These are phyloP conservation scores for Asterophora lycoperdoides DNA, from an alignment of 768 basidiomycete species.

Conservation along the genomic window DNA sequence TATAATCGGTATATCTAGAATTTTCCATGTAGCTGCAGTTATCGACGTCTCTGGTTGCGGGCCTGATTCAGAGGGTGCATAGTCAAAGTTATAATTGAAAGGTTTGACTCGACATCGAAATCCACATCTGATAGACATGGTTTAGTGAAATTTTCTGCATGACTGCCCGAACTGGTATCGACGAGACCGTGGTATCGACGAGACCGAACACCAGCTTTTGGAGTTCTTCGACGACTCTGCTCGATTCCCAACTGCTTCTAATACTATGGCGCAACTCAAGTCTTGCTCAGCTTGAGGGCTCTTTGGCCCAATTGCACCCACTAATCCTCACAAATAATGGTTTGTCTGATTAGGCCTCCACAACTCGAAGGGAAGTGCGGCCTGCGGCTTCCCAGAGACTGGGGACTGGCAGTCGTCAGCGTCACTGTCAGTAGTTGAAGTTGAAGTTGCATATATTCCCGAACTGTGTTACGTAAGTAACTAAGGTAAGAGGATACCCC, in stretches of 20 bases:
- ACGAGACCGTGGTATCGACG: slow-evolving; percentile 67
- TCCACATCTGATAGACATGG: slow-evolving; percentile 59
- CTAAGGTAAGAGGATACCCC: too few relatives aligned
- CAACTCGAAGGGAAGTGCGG: slow-evolving; percentile 62
- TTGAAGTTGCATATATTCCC: too few relatives aligned
- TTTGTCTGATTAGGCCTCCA: slow-evolving; percentile 52
- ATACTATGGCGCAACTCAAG: too few relatives aligned
- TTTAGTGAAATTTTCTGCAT: slow-evolving; percentile 52
- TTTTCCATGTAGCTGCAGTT: too few relatives aligned
- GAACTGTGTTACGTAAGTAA: too few relatives aligned
- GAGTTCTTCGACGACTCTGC: slow-evolving; percentile 62
- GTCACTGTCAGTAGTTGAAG: slow-evolving; percentile 40
- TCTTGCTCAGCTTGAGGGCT: slow-evolving; percentile 53
- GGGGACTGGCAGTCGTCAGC: slow-evolving; percentile 75
- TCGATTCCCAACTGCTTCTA: slow-evolving; percentile 77
- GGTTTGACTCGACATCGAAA: too few relatives aligned
- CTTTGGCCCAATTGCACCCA: slow-evolving; percentile 63
- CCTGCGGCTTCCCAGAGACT: slow-evolving; percentile 63
- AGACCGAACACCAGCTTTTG: slow-evolving; percentile 66
- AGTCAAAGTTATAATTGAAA: too few relatives aligned
- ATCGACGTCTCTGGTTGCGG: too few relatives aligned
- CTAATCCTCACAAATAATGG: slow-evolving; percentile 73
- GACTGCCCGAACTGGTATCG: slow-evolving; percentile 62
- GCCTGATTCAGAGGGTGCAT: too few relatives aligned
- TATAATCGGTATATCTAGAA: too few relatives aligned